Evolutionary conservation across 768 basidiomycete species (phyloP).

Genomic region (Pholiota molesta): DNA sequence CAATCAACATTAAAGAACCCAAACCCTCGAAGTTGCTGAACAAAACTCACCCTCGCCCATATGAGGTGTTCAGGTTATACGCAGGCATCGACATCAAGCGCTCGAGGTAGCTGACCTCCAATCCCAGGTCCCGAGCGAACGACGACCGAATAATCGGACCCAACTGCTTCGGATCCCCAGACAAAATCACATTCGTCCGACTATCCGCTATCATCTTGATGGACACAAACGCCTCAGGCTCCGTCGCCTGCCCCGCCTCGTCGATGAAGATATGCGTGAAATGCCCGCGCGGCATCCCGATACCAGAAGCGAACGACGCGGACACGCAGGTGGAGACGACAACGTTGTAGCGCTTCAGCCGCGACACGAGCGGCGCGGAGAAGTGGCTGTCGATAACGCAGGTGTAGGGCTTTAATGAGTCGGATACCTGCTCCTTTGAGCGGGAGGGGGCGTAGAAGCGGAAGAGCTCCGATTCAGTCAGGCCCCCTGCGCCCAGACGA

Average conservation of each 20-base stretch:
- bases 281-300: conserved; percentile 63
- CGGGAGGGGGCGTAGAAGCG: conserved; percentile 54
- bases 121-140: conserved; percentile 56
- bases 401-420: conserved; percentile 42
- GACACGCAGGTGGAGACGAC: conserved; percentile 71
- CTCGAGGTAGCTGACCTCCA: conserved; percentile 65
- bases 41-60: conserved; percentile 20
- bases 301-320: conserved; percentile 53
- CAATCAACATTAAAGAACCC: background rate
- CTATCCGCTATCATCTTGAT: conserved; percentile 61
- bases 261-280: conserved; percentile 73
- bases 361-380: conserved; percentile 39
- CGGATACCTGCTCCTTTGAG: conserved; percentile 45
- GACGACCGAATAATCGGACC: conserved; percentile 67
- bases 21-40: background rate
- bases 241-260: conserved; percentile 74
- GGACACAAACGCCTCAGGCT: conserved; percentile 65
- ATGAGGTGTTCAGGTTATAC: conserved; percentile 37
- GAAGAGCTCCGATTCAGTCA: conserved; percentile 44
- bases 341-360: conserved; percentile 48
- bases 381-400: conserved; percentile 40
- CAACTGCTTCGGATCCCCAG: conserved; percentile 74
- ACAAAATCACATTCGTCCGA: conserved; percentile 59
- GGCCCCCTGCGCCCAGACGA: conserved; percentile 31
- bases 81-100: conserved; percentile 52